Base-by-base conservation (phyloP, 345 rosid species). In the Sisymbrium altissimum region DNA sequence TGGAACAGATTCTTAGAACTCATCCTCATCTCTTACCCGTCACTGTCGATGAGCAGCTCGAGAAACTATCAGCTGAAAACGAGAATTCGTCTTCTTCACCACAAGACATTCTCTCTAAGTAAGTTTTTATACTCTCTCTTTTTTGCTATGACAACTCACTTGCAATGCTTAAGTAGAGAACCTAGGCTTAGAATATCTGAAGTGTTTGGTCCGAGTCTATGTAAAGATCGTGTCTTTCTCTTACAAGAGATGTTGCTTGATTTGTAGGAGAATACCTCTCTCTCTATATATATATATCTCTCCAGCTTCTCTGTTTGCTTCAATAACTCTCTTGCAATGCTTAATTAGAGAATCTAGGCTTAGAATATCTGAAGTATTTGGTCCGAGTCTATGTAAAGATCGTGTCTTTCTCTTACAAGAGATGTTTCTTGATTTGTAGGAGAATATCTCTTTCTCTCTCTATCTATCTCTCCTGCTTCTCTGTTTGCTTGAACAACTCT, bases 31-130 rank as follows among this genome's bases (percentile, higher is more conserved):
- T 94, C n/a, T 81, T 91, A 49, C 91, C 87, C 9, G 79, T 87
- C 2, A 90, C 97, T 1, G 80, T 90, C 73, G 98, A 91, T 78
- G 90, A 91, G 73, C 98, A 94, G 79, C 93, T 94, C 62, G 90
- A 86, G 79, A 89, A 87, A 68, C 84, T 94, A 76, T 89, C 84
- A 33, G 72, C 74, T 17, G 95, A 87, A 39, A 81, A 84, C 68
- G 88, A 89, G 49, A 58, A 80, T 18, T 64, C 76, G 41, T 64
- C 81, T 44, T 64, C 86, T 5, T 33, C 81, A 57, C 82, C 79
- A 57, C 82, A 80, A 55, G 90, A 94, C 77, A 72, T 79, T 63
- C 93, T 94, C 69, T 88, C 85, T 82, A 86, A 85, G 98, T 91
- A 27, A 2, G 29, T 19, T 17, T 68, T 8, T 10, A 2, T 9